These are phyloP conservation scores for Trichophyton benhamiae DNA, from an alignment of 2,329 filamentous ascomycete species.

Conservation along the genomic window DNA sequence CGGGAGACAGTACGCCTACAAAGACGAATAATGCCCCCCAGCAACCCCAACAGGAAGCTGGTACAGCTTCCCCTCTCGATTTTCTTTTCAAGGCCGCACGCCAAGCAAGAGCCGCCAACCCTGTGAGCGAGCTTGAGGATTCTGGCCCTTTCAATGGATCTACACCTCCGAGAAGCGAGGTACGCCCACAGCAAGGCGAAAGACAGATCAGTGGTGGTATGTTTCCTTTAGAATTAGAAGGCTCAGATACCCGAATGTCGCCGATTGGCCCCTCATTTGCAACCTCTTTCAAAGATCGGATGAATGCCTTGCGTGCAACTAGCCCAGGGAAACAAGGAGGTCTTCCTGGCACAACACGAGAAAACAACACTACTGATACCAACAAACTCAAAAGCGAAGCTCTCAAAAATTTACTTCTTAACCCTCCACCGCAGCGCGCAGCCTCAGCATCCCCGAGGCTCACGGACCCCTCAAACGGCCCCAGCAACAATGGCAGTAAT, in stretches of 20 bases:
- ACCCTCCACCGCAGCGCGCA: slow-evolving; percentile 28
- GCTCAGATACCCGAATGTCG: slow-evolving; percentile 38
- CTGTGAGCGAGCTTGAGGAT: slow-evolving; percentile 33
- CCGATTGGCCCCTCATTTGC: slow-evolving; percentile 56
- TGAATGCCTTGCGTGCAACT: slow-evolving; percentile 31
- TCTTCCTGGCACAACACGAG: slow-evolving; percentile 15
- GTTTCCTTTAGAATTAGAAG: slow-evolving; percentile 58
- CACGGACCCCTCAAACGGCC: neutral
- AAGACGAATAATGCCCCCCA: slow-evolving; percentile 30
- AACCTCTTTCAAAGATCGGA: slow-evolving; percentile 40
- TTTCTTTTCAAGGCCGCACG: slow-evolving; percentile 81
- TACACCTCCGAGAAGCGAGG: neutral
- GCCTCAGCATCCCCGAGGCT: slow-evolving; percentile 22
- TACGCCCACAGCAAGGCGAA: slow-evolving; percentile 32
- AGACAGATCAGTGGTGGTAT: slow-evolving; percentile 41
- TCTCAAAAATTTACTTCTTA: slow-evolving; percentile 35
- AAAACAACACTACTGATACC: slow-evolving; percentile 23
- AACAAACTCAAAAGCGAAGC: slow-evolving; percentile 34
- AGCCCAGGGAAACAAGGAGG: slow-evolving; percentile 11
- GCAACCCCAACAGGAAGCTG: slow-evolving; percentile 17
- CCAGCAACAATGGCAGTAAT: neutral
- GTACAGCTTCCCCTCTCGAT: slow-evolving; percentile 63
- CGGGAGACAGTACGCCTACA: slow-evolving; percentile 31
- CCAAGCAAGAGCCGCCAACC: slow-evolving; percentile 46
- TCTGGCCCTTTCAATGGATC: neutral